Evolutionary conservation across 208 protist species (phyloP), one percentile per base, ranked within the genome.

Genomic region (Trypanosoma congolense): DNA sequence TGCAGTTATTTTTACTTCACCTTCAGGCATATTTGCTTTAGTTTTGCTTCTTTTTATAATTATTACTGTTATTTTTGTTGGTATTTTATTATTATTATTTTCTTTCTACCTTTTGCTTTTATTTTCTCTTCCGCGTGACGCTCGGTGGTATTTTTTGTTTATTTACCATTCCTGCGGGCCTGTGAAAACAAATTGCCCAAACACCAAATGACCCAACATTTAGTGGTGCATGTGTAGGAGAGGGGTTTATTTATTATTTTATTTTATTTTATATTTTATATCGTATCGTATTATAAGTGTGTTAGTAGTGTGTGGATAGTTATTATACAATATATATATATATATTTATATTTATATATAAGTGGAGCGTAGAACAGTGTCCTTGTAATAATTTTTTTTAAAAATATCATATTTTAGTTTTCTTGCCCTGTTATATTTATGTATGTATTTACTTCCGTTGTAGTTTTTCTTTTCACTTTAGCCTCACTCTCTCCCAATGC

Each of bases 391-490:
- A 14, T 41, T 14, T 53, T n/a, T 40, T 10, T 19, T 43, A 0
- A 57, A 18, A 48, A 31, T 57, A 26, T 65, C 56, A 40, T 59
- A 59, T 46, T 31, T 50, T 53, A 40, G 16, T 30, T 33, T 14
- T 41, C 38, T n/a, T 52, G 22, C 52, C 56, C 45, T 21, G 14
- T 24, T 42, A 30, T 35, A 26, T 22, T 22, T 50, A 19, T 21
- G 43, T 29, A 31, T 47, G 33, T 44, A 21, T 48, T 51, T 36
- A 46, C 4, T n/a, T 24, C 22, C n/a, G 2, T 22, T 44, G 29
- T 5, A n/a, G 21, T 36, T 59, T 55, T 40, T 31, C 3, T 40
- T 5, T 38, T 30, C 30, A 14, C 8, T 51, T 25, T 57, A n/a
- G n/a, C n/a, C n/a, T n/a, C n/a, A n/a, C n/a, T n/a, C n/a, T n/a